Base-by-base conservation (phyloP, 208 protist genomes). In the Blechomonas ayalai region DNA sequence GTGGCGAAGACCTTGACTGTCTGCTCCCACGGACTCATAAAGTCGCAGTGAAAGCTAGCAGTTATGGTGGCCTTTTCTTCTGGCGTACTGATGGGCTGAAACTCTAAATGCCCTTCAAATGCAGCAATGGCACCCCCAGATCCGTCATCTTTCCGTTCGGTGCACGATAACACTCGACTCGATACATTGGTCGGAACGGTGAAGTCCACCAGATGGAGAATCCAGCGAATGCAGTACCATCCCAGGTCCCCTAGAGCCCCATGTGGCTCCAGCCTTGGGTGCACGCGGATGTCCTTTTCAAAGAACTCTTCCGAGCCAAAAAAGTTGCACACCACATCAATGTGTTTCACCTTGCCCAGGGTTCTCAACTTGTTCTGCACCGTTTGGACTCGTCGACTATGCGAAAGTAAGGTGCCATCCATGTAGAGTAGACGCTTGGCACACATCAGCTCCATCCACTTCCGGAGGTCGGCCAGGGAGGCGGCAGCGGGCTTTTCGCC, bases 201-300 rank as follows among this genome's bases (percentile, higher is more conserved):
- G 44, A 84, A 85, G 44, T 82, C 47, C 40, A 85, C 39, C 10
- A 82, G 22, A 43, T 85, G 80, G 48, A 85, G 48, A 22, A 82
- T 71, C 59, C 63, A 67, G 24, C 80, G 74, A 15, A 89, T 68
- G 47, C 67, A 76, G 62, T 89, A 85, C 80, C 80, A 89, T 6
- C 80, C 80, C 49, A 82, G 48, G 45, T 89, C 75, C 9, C 80
- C 75, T 10, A 89, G 58, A 3, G 66, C 74, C 16, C 80, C 75
- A n/a, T 73, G 52, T 25, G 75, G 72, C 59, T 85, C 75, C 42
- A 82, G 42, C 18, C 45, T 37, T 19, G 64, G 59, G 37, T 82
- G 59, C 16, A 82, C 22, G 35, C 75, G 75, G 54, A 89, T 82
- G 54, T 82, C 75, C 27, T 42, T 65, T 3, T 58, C 34, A 27